Conservation (phyloP, 805 yeast species). For the Schwanniomyces polymorphus region DNA sequence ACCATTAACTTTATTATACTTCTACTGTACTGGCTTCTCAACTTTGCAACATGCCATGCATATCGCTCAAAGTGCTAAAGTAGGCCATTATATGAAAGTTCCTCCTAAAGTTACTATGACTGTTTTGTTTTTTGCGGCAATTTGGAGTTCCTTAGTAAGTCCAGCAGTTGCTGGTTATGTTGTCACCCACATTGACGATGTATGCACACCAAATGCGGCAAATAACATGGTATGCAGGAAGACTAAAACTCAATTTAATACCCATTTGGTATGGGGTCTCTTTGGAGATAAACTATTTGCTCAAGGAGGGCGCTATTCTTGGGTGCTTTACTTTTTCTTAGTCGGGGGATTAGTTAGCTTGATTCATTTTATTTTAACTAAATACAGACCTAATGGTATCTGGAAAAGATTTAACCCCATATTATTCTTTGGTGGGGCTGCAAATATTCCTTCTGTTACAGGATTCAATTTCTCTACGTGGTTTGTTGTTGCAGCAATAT, state of each 20-base stretch:
- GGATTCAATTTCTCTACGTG: slow-evolving; percentile 64
- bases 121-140: slow-evolving; percentile 5
- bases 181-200: slow-evolving; percentile 5
- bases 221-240: slow-evolving; percentile 12
- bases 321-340: slow-evolving; percentile 12
- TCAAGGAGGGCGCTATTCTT: slow-evolving; percentile 9
- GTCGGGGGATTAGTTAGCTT: slow-evolving; percentile 5
- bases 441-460: slow-evolving; percentile 72
- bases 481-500: slow-evolving; percentile 41
- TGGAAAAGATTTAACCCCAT: slow-evolving; percentile 32
- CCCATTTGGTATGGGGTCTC: slow-evolving; percentile 14
- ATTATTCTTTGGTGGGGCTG: slow-evolving; percentile 48
- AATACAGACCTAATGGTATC: background rate
- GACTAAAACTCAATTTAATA: slow-evolving; percentile 7
- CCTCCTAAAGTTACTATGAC: slow-evolving; percentile 9
- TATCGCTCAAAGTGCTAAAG: slow-evolving; percentile 9
- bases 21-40: slow-evolving; percentile 8
- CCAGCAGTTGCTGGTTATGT: slow-evolving; percentile 8
- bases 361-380: background rate
- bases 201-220: slow-evolving; percentile 8
- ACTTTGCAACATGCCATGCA: slow-evolving; percentile 12
- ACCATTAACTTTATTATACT: slow-evolving; percentile 10
- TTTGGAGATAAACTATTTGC: slow-evolving; percentile 10
- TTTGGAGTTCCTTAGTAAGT: slow-evolving; percentile 8
- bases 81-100: slow-evolving; percentile 13